Conservation (phyloP, 2,329 filamentous ascomycete species). For the Chrysosporium keratinophilum region DNA sequence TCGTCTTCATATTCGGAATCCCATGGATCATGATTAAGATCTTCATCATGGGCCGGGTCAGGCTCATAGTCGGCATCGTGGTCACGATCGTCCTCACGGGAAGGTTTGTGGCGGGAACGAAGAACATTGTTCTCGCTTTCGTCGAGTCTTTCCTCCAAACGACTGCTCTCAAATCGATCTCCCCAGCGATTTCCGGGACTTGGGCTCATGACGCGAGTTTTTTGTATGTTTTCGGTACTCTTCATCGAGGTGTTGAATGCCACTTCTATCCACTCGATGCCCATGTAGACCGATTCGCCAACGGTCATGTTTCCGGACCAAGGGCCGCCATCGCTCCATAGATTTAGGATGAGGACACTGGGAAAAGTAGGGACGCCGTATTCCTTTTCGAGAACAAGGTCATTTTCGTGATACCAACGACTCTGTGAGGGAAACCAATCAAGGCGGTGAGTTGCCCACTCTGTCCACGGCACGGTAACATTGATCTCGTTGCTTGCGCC, state of each 20-base stretch:
- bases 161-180: background rate
- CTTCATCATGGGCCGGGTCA: background rate
- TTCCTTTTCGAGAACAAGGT: constrained; percentile 24
- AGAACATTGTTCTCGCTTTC: background rate
- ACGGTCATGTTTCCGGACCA: constrained; percentile 36
- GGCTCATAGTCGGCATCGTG: background rate
- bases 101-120: too few relatives aligned
- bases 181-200: constrained; percentile 4
- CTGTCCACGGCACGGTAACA: constrained; percentile 30
- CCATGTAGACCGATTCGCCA: constrained; percentile 30
- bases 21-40: constrained; percentile 27
- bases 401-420: constrained; percentile 31
- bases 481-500: constrained; percentile 25
- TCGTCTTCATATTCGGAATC: constrained; percentile 22
- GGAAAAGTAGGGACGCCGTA: constrained; percentile 30
- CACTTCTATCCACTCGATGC: constrained; percentile 35
- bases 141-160: background rate
- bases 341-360: constrained; percentile 32
- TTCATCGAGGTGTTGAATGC: constrained; percentile 27
- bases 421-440: constrained; percentile 32
- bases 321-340: constrained; percentile 36
- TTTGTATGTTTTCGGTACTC: background rate
- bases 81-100: background rate
- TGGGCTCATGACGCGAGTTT: too few relatives aligned
- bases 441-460: constrained; percentile 33